These are phyloP conservation scores for Tricholoma hemisulphureum DNA, from an alignment of 768 basidiomycete genomes.

Conservation along the genomic window DNA sequence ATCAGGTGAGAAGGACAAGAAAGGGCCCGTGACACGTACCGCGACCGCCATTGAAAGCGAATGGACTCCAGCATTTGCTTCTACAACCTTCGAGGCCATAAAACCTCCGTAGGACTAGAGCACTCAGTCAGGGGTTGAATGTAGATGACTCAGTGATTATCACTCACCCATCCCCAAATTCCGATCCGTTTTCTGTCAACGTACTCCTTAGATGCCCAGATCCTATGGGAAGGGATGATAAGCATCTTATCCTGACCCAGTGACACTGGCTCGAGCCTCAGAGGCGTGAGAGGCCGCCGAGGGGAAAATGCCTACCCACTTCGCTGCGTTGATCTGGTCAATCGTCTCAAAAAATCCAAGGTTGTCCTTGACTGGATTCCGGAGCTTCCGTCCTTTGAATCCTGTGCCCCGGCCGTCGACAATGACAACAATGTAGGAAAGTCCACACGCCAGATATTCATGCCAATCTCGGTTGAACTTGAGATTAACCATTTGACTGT, in stretches of 20 bases:
- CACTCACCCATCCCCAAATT: conserved; percentile 94
- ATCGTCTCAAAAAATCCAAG: conserved; percentile 85
- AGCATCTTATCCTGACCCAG: neutral
- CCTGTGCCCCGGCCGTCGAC: conserved; percentile 96
- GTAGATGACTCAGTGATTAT: conserved; percentile 3
- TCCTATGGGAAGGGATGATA: conserved; percentile 34
- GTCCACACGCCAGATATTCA: conserved; percentile 75
- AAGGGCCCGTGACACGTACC: conserved; percentile 43
- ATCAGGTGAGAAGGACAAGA: conserved; percentile 3
- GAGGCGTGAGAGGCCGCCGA: conserved; percentile 1
- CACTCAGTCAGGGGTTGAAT: conserved; percentile 1
- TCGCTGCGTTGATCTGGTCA: conserved; percentile 89
- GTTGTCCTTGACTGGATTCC: conserved; percentile 86
- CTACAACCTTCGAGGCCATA: conserved; percentile 90
- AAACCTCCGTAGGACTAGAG: conserved; percentile 91
- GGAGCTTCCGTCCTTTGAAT: conserved; percentile 77
- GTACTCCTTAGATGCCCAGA: conserved; percentile 85
- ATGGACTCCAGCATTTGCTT: conserved; percentile 87
- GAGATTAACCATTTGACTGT: conserved; percentile 73
- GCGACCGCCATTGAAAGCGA: conserved; percentile 89
- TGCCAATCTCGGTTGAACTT: conserved; percentile 79
- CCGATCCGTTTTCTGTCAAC: conserved; percentile 88
- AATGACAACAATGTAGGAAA: conserved; percentile 81
- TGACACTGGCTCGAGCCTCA: neutral
- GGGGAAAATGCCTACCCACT: conserved; percentile 42